Percentiles rank a stretch among this genome's conserved stretches.
Conservation (phyloP, 2,329 filamentous ascomycete genomes). For the Trichoderma brevicompactum region DNA sequence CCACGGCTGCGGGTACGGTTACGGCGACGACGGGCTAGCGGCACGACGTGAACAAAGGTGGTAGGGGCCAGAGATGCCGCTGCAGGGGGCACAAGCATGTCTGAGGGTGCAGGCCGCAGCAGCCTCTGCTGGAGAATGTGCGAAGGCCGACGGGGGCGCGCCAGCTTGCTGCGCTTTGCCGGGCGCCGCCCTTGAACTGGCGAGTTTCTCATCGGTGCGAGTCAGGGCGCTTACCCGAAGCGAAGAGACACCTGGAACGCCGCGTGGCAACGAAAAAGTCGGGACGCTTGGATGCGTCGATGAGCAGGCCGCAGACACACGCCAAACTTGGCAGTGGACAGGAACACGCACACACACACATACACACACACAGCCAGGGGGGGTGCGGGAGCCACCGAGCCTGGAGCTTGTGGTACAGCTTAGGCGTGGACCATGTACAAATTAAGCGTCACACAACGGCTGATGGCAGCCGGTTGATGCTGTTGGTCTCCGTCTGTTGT, state of each 20-base stretch:
- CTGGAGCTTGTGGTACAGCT: background rate
- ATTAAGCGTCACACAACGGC: background rate
- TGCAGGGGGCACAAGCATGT: background rate
- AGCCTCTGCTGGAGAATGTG: background rate
- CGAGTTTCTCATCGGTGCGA: slow-evolving; percentile 31
- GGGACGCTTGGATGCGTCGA: background rate
- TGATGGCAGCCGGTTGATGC: background rate
- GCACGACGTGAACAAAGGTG: background rate
- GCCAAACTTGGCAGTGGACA: background rate
- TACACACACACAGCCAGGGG: slow-evolving; percentile 1
- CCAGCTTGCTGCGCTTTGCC: slow-evolving; percentile 36
- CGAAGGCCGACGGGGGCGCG: slow-evolving; percentile 12
- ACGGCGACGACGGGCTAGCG: slow-evolving; percentile 2
- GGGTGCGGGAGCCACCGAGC: slow-evolving; percentile 19
- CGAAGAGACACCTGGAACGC: background rate
- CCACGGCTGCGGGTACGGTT: background rate
- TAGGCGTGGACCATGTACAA: slow-evolving; percentile 13
- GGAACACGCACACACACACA: slow-evolving; percentile 21
- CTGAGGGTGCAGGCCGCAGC: background rate
- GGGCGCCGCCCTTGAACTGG: slow-evolving; percentile 30
- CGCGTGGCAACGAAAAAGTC: slow-evolving; percentile 10
- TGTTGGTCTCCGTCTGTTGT: background rate
- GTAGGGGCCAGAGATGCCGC: background rate
- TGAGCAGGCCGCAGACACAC: slow-evolving; percentile 8
- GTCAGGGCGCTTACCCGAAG: slow-evolving; percentile 6